A percentile compares a stretch with the other conserved stretches of the same genome.
phyloP scores from a whole-genome alignment of 164 flowering plant genomes.

The Magnolia changhungtana region DNA sequence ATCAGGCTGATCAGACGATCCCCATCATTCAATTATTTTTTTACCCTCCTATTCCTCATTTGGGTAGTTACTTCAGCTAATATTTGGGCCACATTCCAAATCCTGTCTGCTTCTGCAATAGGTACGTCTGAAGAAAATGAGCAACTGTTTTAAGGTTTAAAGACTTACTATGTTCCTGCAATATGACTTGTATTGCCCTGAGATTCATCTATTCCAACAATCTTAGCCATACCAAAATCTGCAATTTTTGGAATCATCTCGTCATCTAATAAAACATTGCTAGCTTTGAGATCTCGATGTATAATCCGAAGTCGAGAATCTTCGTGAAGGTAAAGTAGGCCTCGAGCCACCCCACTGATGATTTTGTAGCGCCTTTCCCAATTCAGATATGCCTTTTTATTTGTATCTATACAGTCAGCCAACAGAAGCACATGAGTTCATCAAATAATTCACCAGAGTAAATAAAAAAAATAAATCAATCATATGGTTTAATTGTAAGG shows the following conservation, averaged over 20 bases:
- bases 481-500: no score
- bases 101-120: no score
- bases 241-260: conserved; percentile 45
- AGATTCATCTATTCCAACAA: conserved; percentile 26
- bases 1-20: no score
- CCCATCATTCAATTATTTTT: no score
- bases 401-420: background rate
- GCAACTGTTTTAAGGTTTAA: background rate
- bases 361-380: conserved; percentile 25
- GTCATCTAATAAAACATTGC: conserved; percentile 45
- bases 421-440: background rate
- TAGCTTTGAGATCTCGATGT: conserved; percentile 55
- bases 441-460: background rate
- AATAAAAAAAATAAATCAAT: no score
- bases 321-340: conserved; percentile 57
- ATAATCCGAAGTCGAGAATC: conserved; percentile 49
- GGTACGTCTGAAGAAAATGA: background rate
- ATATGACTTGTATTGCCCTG: conserved; percentile 20
- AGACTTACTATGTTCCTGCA: conserved; percentile 38
- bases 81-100: no score
- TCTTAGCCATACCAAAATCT: conserved; percentile 49
- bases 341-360: conserved; percentile 42
- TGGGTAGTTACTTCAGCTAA: no score
- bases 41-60: no score
- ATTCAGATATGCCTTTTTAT: conserved; percentile 3